Conservation (phyloP, 257 asterid species). For the Ajuga chamaepitys region DNA sequence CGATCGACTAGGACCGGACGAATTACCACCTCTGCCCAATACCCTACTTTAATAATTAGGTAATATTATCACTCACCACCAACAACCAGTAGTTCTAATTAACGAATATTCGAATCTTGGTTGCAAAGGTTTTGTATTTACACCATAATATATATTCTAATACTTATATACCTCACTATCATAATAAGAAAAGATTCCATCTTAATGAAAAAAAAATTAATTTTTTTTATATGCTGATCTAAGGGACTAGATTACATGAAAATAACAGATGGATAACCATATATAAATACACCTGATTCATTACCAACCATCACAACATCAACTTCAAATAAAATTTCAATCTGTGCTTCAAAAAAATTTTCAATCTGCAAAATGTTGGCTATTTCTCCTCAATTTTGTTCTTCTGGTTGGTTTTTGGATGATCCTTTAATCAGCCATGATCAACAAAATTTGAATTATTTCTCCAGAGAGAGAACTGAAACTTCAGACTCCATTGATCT, state of each 20-base stretch:
- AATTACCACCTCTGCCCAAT: no score
- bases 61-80: no score
- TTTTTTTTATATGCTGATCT: background rate
- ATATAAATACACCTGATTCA: constrained; percentile 9
- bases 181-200: no score
- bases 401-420: constrained; percentile 30
- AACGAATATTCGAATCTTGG: no score
- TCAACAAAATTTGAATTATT: constrained; percentile 18
- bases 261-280: background rate
- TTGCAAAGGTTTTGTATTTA: no score
- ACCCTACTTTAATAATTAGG: no score
- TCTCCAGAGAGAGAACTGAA: constrained; percentile 15
- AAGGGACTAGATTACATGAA: background rate
- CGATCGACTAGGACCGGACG: no score
- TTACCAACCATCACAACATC: background rate
- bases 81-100: no score
- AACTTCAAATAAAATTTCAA: background rate
- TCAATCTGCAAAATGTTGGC: constrained; percentile 22
- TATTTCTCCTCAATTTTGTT: constrained; percentile 21
- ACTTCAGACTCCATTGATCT: constrained; percentile 27
- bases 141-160: no score
- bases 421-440: constrained; percentile 14
- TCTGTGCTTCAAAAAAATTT: background rate
- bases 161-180: no score
- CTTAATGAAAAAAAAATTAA: no score